Evolutionary conservation across 192 early-diverging fungal species (phyloP), one percentile per base, ranked within the genome.

Genomic region (Backusella tuberculispora): DNA sequence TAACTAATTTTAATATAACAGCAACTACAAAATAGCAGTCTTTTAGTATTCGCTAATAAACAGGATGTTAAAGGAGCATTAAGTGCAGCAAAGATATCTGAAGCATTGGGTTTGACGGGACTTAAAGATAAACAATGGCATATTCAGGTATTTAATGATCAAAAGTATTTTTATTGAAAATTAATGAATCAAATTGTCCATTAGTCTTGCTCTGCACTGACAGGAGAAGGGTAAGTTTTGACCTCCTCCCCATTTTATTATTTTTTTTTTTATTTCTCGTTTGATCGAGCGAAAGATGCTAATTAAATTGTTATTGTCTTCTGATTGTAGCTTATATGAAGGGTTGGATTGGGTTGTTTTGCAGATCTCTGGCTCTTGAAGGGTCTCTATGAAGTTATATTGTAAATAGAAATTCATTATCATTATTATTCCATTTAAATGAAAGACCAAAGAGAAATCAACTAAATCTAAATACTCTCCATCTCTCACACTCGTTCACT

Each of bases 111-210:
- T 5, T 73, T 92, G 41, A 81, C 85, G 3, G 82, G 78, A 26
- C 75, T 92, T 64, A 86, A 90, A 60, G 90, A 92, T 77, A 72
- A 88, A 43, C 88, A 90, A 76, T 92, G 90, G 90, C 90, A 91
- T 76, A 92, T 92, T 63, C 90, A 92, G 78, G 88, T 87, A 77
- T 41, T 21, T 8, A 47, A 45, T 17, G 13, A 48, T n/a, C 24
- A 41, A 67, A n/a, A 13, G 19, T 12, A 37, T 34, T 41, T 45
- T 24, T 72, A 56, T 48, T 63, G n/a, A 14, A 19, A 48, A 50
- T 34, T n/a, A 43, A 19, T 63, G 5, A 2, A 65, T 38, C 37
- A 12, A 43, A 17, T 44, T 24, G 9, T 15, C 43, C 8, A 14
- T 45, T 66, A 87, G 86, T 84, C 90, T 17, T 91, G 90, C 69